Conservation (phyloP, 169 alveolate genomes). For the Miamiensis avidus region DNA sequence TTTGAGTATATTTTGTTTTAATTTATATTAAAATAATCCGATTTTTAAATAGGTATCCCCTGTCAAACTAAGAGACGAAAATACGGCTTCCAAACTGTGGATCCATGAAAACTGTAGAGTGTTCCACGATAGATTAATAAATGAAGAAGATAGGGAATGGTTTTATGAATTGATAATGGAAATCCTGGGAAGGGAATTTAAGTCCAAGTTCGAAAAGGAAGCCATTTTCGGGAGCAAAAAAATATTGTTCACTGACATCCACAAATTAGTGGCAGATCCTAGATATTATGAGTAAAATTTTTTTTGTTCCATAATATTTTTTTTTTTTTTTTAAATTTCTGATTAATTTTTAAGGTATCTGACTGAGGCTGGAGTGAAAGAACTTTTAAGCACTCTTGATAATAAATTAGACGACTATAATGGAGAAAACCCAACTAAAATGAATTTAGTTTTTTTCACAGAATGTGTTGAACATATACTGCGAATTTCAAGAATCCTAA, state of each 20-base stretch:
- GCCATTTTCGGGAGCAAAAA: conserved; percentile 9
- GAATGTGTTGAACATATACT: conserved; percentile 83
- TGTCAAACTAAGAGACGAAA: conserved; percentile 44
- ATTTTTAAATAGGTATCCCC: neutral
- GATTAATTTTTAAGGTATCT: conserved; percentile 59
- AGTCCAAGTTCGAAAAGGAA: conserved; percentile 31
- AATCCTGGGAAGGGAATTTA: conserved; percentile 34
- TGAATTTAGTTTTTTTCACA: conserved; percentile 84
- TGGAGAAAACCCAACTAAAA: conserved; percentile 70
- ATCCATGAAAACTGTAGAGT: conserved; percentile 72
- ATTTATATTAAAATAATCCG: no score
- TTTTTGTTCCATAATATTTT: neutral
- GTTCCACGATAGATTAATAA: conserved; percentile 70
- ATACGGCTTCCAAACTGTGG: conserved; percentile 62
- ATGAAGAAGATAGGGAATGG: conserved; percentile 67
- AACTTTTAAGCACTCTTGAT: conserved; percentile 62
- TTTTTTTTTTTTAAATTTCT: conserved; percentile 51
- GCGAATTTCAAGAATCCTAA: conserved; percentile 78
- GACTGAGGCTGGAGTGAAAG: conserved; percentile 32
- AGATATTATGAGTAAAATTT: conserved; percentile 41
- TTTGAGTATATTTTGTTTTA: neutral
- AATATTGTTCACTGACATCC: neutral
- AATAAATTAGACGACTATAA: conserved; percentile 79
- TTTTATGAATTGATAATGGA: conserved; percentile 53
- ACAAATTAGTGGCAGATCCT: conserved; percentile 24